Base-by-base conservation (phyloP, 306 rosid species). In the Acacia confusa region DNA sequence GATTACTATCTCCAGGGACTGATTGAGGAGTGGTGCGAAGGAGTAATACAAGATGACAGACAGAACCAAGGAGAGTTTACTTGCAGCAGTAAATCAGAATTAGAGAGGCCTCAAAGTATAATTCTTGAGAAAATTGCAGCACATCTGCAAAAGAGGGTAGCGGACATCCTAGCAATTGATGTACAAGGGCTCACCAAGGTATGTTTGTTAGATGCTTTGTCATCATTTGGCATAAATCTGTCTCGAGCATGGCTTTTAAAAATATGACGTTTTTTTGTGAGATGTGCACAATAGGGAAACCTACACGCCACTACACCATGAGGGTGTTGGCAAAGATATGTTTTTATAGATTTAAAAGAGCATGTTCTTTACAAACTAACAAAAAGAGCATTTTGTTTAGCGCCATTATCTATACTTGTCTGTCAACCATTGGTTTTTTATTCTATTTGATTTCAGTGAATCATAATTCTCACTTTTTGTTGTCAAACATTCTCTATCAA, bases 11-110 rank as follows among this genome's bases (percentile, higher is more conserved):
- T 95, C 60, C 86, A 90, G 82, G 90, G 84, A 84, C 82, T 95
- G 67, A 89, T 95, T 69, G 95, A 91, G 84, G 99, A 93, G 83
- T 93, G 99, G 98, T 95, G 98, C 78, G 99, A 93, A 87, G 99
- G 97, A 84, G 96, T 95, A 57, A 76, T 93, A 88, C 98, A 85
- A 82, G 87, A 86, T 81, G 72, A 87, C 81, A 79, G 80, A 41
- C 85, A 76, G 72, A 84, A 61, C 75, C 92, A 78, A 84, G 90
- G 74, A 53, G 92, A 89, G 71, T 85, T 48, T 64, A 84, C 79
- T 82, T 86, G 85, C 82, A 79, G 74, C 75, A 85, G 82, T 72
- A 87, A 66, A 82, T 78, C 79, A 65, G 91, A 79, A 76, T 61
- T 30, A 41, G 93, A 81, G 82, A 90, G 89, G 74, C 89, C 98